These are phyloP conservation scores for Didymella exigua DNA, from an alignment of 2,329 filamentous ascomycete species.

Conservation along the genomic window DNA sequence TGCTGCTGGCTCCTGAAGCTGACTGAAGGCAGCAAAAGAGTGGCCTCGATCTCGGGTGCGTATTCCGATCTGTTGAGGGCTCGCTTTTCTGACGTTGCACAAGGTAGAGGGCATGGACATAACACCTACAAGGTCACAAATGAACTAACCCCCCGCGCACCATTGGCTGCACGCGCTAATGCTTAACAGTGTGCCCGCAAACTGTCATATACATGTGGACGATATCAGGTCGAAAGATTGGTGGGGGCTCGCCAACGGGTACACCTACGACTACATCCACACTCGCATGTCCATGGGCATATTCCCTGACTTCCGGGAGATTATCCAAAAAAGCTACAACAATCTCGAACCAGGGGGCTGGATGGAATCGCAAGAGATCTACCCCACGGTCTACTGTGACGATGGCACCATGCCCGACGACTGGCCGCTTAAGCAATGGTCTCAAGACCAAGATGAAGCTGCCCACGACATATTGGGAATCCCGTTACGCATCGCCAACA, in stretches of 20 bases:
- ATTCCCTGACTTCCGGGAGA: slow-evolving; percentile 61
- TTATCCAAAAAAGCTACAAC: slow-evolving; percentile 59
- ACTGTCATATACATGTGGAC: slow-evolving; percentile 76
- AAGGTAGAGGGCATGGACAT: slow-evolving; percentile 52
- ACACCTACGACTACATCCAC: slow-evolving; percentile 64
- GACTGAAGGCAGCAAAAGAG: slow-evolving; percentile 37
- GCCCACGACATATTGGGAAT: slow-evolving; percentile 51
- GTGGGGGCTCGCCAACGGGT: slow-evolving; percentile 52
- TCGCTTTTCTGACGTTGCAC: slow-evolving; percentile 21
- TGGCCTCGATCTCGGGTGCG: slow-evolving; percentile 44
- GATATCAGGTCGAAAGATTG: slow-evolving; percentile 66
- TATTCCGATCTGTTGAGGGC: not conserved
- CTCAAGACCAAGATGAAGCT: slow-evolving; percentile 50
- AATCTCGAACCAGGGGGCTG: slow-evolving; percentile 64
- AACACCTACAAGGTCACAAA: slow-evolving; percentile 45
- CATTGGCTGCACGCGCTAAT: not conserved
- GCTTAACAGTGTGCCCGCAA: slow-evolving; percentile 61
- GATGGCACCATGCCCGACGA: slow-evolving; percentile 59
- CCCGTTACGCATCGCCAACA: slow-evolving; percentile 59
- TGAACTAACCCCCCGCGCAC: not conserved
- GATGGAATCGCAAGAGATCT: slow-evolving; percentile 52
- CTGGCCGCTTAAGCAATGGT: slow-evolving; percentile 58
- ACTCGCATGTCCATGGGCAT: slow-evolving; percentile 63
- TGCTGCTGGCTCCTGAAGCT: slow-evolving; percentile 14
- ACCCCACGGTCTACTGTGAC: slow-evolving; percentile 57